Evolutionary conservation across 202 grass and related monocot genomes (phyloP).

Genomic region (Zizania palustris): DNA sequence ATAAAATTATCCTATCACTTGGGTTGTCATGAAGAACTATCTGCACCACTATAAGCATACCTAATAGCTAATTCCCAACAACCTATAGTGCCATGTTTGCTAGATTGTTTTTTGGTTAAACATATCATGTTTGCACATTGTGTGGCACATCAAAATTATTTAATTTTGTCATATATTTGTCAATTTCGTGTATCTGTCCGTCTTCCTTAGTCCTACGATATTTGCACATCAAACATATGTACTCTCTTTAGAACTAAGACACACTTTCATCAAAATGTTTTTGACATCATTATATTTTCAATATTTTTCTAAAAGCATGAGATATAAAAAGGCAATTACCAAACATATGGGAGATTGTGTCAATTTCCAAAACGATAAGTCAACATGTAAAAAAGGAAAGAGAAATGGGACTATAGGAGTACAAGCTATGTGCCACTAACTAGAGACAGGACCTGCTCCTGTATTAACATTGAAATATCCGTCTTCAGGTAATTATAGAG

Average conservation of each 20-base stretch:
- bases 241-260: neutral
- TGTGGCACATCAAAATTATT: slow-evolving; percentile 12
- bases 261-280: too few relatives aligned
- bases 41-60: neutral
- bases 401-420: neutral
- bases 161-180: slow-evolving; percentile 2
- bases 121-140: neutral
- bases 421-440: neutral
- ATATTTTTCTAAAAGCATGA: neutral
- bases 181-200: neutral
- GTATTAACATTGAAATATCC: slow-evolving; percentile 26
- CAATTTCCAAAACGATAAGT: neutral
- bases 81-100: neutral
- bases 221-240: neutral
- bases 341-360: neutral
- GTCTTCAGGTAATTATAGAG: slow-evolving; percentile 14
- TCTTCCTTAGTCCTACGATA: neutral
- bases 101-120: neutral
- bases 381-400: neutral
- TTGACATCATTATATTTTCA: neutral
- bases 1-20: slow-evolving; percentile 10
- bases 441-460: slow-evolving; percentile 3
- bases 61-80: neutral
- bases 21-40: slow-evolving; percentile 8
- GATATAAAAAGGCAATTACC: neutral